phyloP scores from a whole-genome alignment of 148 eudicot species.

The Persicaria maculosa region DNA sequence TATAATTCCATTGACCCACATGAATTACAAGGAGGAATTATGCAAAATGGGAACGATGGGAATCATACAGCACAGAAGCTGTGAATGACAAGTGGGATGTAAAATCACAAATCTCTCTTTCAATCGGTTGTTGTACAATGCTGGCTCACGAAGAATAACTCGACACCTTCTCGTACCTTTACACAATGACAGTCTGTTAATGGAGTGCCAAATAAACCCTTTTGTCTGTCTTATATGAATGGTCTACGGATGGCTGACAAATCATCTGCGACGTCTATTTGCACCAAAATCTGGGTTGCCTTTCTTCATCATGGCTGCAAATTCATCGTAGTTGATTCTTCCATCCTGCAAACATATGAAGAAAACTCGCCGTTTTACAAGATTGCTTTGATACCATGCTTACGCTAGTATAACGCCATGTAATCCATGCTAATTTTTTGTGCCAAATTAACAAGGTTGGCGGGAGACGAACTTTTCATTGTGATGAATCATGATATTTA shows the following conservation, averaged over 20 bases:
- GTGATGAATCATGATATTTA: not conserved
- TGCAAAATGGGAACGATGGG: not conserved
- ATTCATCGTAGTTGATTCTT: conserved; percentile 84
- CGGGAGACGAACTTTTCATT: not conserved
- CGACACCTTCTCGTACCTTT: not conserved
- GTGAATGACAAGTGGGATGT: not conserved
- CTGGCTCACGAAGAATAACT: not conserved
- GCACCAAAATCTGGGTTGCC: conserved; percentile 68
- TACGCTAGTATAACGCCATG: no score
- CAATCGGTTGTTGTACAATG: not conserved
- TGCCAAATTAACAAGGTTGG: not conserved
- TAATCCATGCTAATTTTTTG: not conserved
- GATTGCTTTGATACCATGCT: not conserved
- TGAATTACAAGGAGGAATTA: conserved; percentile 5
- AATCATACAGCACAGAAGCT: conserved; percentile 2
- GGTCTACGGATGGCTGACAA: not conserved
- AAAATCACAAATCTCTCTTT: not conserved
- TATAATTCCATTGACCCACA: not conserved
- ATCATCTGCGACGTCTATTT: conserved; percentile 59
- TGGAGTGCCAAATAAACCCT: not conserved
- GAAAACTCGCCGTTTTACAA: not conserved
- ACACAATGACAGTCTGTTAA: not conserved
- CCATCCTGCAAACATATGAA: conserved; percentile 59
- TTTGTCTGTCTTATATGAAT: not conserved
- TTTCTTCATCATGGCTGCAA: conserved; percentile 95